A percentile compares a stretch with the other conserved stretches of the same genome.
phyloP scores from a whole-genome alignment of 1,284 basidiomycete species.

The Schizophyllum amplum region DNA sequence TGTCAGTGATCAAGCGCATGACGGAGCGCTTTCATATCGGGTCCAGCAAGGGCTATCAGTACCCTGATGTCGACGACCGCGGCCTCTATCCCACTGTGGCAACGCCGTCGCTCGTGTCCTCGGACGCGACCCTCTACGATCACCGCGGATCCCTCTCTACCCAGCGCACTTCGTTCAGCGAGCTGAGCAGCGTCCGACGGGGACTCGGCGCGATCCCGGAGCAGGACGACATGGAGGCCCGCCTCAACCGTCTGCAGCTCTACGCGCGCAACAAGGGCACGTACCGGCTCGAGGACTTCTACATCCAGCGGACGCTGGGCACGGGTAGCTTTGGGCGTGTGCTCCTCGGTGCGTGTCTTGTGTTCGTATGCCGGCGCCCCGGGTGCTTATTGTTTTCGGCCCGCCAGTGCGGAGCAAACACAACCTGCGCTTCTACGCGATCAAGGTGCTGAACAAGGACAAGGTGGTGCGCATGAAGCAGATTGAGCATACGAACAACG shows the following conservation, averaged over 20 bases:
- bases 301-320: conserved; percentile 75
- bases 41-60: not conserved
- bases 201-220: conserved; percentile 15
- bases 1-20: not conserved
- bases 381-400: conserved; percentile 1
- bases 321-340: conserved; percentile 95
- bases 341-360: conserved; percentile 63
- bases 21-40: not conserved
- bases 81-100: conserved; percentile 15
- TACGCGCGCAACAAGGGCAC: conserved; percentile 46
- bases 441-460: conserved; percentile 93
- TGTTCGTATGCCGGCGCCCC: not conserved
- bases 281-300: conserved; percentile 66
- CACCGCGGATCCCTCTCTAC: conserved; percentile 60
- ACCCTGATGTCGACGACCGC: not conserved
- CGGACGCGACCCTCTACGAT: conserved; percentile 16
- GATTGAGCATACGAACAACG: conserved; percentile 96
- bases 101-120: conserved; percentile 7
- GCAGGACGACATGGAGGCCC: conserved; percentile 23
- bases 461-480: conserved; percentile 96
- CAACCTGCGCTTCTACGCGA: conserved; percentile 88
- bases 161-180: conserved; percentile 48
- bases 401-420: conserved; percentile 77
- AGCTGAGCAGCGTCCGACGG: conserved; percentile 34
- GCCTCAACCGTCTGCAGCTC: conserved; percentile 10